A percentile compares a stretch with the other conserved stretches of the same genome.
Conservation (phyloP, 148 eudicot species). For the Silene latifolia region DNA sequence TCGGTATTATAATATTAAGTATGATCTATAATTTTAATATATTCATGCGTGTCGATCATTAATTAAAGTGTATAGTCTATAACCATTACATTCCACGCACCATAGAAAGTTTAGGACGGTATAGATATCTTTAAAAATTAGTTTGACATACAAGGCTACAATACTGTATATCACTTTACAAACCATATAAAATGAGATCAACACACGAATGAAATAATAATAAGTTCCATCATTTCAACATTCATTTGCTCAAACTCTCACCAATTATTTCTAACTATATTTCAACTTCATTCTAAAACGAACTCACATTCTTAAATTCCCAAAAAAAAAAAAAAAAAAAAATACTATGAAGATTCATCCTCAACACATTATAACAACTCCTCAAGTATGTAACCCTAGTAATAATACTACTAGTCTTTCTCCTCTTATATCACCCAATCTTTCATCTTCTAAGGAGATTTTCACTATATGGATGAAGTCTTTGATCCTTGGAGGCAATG, state of each 20-base stretch:
- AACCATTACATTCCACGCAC: not conserved
- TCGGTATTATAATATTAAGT: no score
- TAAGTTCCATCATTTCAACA: not conserved
- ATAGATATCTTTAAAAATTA: constrained; percentile 31
- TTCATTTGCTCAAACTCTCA: constrained; percentile 8
- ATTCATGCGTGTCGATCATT: no score
- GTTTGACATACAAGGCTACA: constrained; percentile 8
- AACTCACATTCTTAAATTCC: not conserved
- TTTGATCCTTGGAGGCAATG: constrained; percentile 39
- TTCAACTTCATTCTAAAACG: constrained; percentile 12
- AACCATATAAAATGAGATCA: constrained; percentile 23
- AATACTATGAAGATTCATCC: constrained; percentile 41
- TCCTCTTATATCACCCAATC: not conserved
- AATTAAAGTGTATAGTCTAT: not conserved
- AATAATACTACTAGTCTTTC: constrained; percentile 2
- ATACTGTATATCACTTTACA: constrained; percentile 4
- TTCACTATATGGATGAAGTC: constrained; percentile 55
- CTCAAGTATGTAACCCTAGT: not conserved
- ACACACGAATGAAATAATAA: constrained; percentile 12
- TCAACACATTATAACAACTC: constrained; percentile 13
- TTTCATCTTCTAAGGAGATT: constrained; percentile 14
- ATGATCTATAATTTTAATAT: no score
- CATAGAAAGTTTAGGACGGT: constrained; percentile 12
- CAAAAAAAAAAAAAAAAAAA: not conserved
- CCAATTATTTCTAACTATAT: constrained; percentile 2